phyloP scores from a whole-genome alignment of 805 yeast genomes.

The Metschnikowia rubicola region DNA sequence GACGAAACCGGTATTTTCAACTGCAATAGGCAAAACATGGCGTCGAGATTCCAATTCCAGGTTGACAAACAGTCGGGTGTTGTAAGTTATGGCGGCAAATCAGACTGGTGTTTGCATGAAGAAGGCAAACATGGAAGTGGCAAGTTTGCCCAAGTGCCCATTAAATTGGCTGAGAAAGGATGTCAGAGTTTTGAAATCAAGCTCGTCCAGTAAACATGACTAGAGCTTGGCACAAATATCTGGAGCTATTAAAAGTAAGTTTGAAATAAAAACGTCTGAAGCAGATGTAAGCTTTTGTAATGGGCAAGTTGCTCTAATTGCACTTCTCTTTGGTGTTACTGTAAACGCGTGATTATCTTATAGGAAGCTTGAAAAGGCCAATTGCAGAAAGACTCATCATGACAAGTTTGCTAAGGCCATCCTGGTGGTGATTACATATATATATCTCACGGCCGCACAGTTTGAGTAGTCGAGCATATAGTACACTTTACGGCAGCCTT shows the following conservation, averaged over 20 bases:
- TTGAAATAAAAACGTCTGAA: neutral
- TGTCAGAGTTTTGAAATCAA: constrained; percentile 15
- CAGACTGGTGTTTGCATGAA: constrained; percentile 59
- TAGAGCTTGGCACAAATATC: neutral
- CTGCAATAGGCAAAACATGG: constrained; percentile 14
- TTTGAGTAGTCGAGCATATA: no score
- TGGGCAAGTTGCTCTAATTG: no score
- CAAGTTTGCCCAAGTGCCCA: constrained; percentile 45
- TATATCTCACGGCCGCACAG: no score
- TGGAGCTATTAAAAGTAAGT: no score
- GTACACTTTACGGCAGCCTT: no score
- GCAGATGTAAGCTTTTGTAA: no score
- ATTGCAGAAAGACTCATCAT: no score
- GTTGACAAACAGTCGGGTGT: constrained; percentile 42
- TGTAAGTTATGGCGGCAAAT: constrained; percentile 60
- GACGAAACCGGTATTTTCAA: constrained; percentile 10
- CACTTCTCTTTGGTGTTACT: no score
- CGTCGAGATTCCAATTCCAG: constrained; percentile 52
- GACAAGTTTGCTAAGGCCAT: no score
- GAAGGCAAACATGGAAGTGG: constrained; percentile 17
- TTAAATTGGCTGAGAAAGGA: constrained; percentile 39
- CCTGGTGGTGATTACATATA: no score
- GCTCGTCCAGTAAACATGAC: neutral
- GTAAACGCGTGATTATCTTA: no score
- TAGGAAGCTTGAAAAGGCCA: no score